These are phyloP conservation scores for Gastroboletus turbinatus DNA, from an alignment of 1,284 basidiomycete species.

Conservation along the genomic window DNA sequence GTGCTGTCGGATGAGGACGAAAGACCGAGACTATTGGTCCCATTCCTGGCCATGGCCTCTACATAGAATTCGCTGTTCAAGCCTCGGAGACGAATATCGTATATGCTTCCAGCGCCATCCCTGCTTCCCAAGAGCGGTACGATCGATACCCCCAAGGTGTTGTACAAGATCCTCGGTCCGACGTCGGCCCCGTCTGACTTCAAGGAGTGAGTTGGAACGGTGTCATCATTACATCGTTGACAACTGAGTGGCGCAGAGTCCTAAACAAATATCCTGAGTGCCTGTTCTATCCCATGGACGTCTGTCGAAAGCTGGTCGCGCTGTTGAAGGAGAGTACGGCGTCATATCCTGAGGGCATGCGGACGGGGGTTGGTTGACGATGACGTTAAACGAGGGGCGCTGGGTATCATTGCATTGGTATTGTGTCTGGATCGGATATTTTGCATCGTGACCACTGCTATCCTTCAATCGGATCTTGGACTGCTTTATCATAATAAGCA, in stretches of 20 bases:
- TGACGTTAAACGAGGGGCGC: constrained; percentile 10
- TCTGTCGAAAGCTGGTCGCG: constrained; percentile 65
- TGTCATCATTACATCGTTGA: not conserved
- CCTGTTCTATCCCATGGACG: constrained; percentile 70
- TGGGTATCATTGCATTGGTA: not conserved
- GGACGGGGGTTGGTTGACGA: constrained; percentile 70
- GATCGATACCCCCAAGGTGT: constrained; percentile 69
- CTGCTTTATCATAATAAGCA: too few species aligned
- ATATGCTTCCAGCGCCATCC: constrained; percentile 55
- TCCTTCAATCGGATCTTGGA: too few species aligned
- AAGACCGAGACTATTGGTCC: constrained; percentile 71
- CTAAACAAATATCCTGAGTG: constrained; percentile 74
- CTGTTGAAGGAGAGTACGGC: constrained; percentile 71
- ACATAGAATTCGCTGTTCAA: too few species aligned
- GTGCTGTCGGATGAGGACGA: constrained; percentile 81
- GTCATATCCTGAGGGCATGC: constrained; percentile 71
- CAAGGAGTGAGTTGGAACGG: constrained; percentile 46
- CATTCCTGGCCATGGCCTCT: too few species aligned
- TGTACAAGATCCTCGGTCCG: constrained; percentile 70
- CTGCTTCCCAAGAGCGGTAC: constrained; percentile 61
- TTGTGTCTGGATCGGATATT: not conserved
- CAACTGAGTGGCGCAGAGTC: constrained; percentile 39
- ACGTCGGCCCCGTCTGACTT: constrained; percentile 50
- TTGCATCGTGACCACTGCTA: too few species aligned
- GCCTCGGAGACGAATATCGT: constrained; percentile 76